Percentiles rank a stretch among this genome's conserved stretches.
phyloP scores from a whole-genome alignment of 305 asterid species.

The Salvia sclarea region DNA sequence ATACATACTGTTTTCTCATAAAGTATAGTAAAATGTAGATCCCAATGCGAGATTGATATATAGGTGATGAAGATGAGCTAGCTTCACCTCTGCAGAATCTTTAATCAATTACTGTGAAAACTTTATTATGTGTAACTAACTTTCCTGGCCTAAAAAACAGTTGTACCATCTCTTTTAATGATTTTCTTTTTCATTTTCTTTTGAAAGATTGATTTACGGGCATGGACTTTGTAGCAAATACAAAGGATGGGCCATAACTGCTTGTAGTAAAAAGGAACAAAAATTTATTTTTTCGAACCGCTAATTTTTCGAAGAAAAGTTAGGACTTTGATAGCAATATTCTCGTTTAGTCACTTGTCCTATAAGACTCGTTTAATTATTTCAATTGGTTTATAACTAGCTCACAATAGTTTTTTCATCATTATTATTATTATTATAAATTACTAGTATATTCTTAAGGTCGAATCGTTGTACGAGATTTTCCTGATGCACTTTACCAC shows the following conservation, averaged over 20 bases:
- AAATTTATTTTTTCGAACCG: too few relatives aligned
- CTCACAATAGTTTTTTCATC: too few relatives aligned
- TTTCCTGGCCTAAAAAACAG: not conserved
- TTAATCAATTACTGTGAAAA: not conserved
- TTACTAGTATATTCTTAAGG: too few relatives aligned
- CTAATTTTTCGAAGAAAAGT: too few relatives aligned
- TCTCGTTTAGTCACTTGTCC: too few relatives aligned
- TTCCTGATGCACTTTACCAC: too few relatives aligned
- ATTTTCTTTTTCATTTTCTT: not conserved
- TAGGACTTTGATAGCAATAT: too few relatives aligned
- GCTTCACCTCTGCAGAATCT: conserved; percentile 15
- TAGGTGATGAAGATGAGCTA: conserved; percentile 16
- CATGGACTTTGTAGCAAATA: not conserved
- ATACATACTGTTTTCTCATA: too few relatives aligned
- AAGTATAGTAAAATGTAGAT: conserved; percentile 23
- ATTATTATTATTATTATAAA: too few relatives aligned
- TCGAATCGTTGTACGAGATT: too few relatives aligned
- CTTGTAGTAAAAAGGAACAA: not conserved
- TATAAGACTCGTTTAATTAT: too few relatives aligned
- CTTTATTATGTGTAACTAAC: conserved; percentile 14
- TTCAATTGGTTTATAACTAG: too few relatives aligned
- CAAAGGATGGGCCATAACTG: conserved; percentile 15
- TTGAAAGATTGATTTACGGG: not conserved
- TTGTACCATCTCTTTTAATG: not conserved
- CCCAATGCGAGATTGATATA: conserved; percentile 28